Base-by-base conservation (phyloP, 495 filamentous ascomycete species). In the Podospora tetraspora region DNA sequence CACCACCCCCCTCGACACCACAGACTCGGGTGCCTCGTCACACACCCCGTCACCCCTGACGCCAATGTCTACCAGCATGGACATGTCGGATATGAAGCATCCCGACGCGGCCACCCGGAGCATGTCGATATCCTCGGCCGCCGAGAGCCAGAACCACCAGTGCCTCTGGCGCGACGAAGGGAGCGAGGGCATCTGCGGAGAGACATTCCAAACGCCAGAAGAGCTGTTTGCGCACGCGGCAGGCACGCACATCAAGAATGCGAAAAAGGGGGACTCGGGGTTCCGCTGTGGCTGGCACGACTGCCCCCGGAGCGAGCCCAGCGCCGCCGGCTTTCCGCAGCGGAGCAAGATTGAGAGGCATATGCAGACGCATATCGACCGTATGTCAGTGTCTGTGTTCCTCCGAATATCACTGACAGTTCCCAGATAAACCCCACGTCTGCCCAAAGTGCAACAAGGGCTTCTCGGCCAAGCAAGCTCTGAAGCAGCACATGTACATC, bases 301-400 rank as follows among this genome's bases (percentile, higher is more conserved):
- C 64, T 80, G 78, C 63, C 69, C 70, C 24, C 74, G 81, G 1
- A 86, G 86, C 68, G 69, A 70, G 6, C 59, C 66, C 63, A 79
- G 76, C 61, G 77, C 73, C 37, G 71, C 77, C 29, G 83, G 82
- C 63, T 85, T 89, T 74, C 77, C 80, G 57, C 84, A 86, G 69
- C 79, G 81, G 64, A 86, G 85, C 69, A 90, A 90, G 72, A 81
- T 90, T 21, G 83, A 86, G 66, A 80, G 87, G 24, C 87, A 90
- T 72, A 83, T 89, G 73, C 83, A 87, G 57, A 87, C 85, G 1
- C 87, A 90, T 72, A 87, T 86, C 56, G 83, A 80, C 57, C 86
- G 87, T 88, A 80, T 81, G 87, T 79, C 4, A 1, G 27, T 60
- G 61, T 1, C 25, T 62, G 27, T 29, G 12, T 64, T 22, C 1